These are phyloP conservation scores for Cystobasidium onofrii DNA, from an alignment of 768 basidiomycete genomes.

Conservation along the genomic window DNA sequence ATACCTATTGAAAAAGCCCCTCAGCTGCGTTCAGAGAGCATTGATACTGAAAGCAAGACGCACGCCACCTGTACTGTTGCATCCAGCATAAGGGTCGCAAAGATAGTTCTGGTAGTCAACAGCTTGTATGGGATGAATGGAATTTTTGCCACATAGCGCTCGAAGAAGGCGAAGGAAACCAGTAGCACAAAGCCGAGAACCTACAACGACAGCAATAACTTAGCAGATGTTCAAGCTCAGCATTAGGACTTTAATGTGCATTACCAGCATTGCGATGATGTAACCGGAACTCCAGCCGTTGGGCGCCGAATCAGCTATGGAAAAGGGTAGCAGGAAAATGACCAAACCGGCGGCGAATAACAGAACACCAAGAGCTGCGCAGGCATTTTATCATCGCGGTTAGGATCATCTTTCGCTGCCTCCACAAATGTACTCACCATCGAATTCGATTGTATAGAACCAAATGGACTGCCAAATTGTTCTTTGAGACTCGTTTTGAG, in stretches of 20 bases:
- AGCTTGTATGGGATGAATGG: conserved; percentile 9
- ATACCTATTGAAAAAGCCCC: background rate
- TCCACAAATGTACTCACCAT: conserved; percentile 34
- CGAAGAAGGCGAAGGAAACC: conserved; percentile 6
- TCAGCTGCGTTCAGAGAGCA: background rate
- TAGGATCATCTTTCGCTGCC: background rate
- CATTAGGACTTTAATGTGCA: background rate
- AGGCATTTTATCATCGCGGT: background rate
- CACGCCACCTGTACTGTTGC: conserved; percentile 36
- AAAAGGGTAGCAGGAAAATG: conserved; percentile 32
- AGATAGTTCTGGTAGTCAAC: conserved; percentile 21
- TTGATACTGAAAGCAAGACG: background rate
- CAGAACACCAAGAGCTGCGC: conserved; percentile 28
- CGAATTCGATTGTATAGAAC: conserved; percentile 42
- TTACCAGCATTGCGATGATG: conserved; percentile 34
- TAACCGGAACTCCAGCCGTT: conserved; percentile 28
- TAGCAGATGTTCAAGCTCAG: background rate
- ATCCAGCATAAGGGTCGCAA: conserved; percentile 22
- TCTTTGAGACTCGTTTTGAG: background rate
- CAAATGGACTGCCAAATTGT: conserved; percentile 11
- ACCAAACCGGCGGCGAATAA: conserved; percentile 32
- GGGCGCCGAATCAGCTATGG: conserved; percentile 22
- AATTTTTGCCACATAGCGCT: conserved; percentile 2
- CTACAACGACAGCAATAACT: background rate
- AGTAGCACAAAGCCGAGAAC: conserved; percentile 29